Base-by-base conservation (phyloP, 2,329 filamentous ascomycete species). In the Trichophyton rubrum region DNA sequence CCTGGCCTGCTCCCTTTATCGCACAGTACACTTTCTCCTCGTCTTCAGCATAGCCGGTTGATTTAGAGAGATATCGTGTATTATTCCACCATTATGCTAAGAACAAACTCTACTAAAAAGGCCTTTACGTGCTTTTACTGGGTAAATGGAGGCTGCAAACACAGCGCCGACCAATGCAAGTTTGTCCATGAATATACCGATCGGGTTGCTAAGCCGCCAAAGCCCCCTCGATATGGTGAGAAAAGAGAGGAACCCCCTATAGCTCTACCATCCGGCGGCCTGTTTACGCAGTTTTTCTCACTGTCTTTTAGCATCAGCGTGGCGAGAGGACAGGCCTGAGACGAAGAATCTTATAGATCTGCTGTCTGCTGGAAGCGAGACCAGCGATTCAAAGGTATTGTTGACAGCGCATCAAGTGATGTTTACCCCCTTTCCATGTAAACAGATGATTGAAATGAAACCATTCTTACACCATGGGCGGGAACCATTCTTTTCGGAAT, bases 71-170 rank as follows among this genome's bases (percentile, higher is more conserved):
- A 47, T 7, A 47, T 47, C 43, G 24, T 20, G 15, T 56, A 56
- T 13, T 56, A 56, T 56, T 56, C 11, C 15, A 43, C 9, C 35
- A 57, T 11, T 24, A 57, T 43, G 33, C 20, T 57, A 40, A 40
- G 20, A 30, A 15, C 13, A 15, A 13, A 33, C 13, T 17, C 11
- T 20, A 33, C 55, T 40, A 64, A 62, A 41, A 71, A 70, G 64
- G 65, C 67, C 35, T 60, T 71, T 38, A 71, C 69, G 11, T 72
- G 70, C 62, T 69, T 66, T 61, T 72, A 65, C 62, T 72, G 69
- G 69, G 64, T 64, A 20, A 64, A 65, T 15, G 64, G 65, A 20
- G 40, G 59, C 40, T 72, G 70, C 63, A 67, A 62, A 45, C 65
- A 66, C 41, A 60, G 61, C 3, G 65, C 66, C 22, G 62, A 66